Evolutionary conservation across 1,139 yeast genomes (phyloP), one percentile per base, ranked within the genome.

Genomic region (Waltiozyma solani): DNA sequence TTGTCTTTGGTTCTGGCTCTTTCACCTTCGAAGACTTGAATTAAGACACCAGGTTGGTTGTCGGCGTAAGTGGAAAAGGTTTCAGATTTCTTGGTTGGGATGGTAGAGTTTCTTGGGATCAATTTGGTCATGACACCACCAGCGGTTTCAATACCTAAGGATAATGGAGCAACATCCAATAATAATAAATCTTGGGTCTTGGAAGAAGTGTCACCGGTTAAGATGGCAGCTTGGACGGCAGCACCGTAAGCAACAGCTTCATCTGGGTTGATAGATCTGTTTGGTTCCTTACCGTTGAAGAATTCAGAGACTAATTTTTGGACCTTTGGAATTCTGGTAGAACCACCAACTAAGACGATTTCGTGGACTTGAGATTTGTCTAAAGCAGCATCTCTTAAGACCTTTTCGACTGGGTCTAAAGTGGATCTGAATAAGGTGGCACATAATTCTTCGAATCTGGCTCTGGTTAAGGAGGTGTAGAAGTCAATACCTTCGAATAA

Each of bases 21-120:
- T 77, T 91, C 98, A 82, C 98, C 98, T 75, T 91, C 97, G 89
- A 89, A 91, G 52, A 91, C 97, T 71, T 96, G 98, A 96, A 91
- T 89, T 70, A 86, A 95, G 58, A 91, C 98, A 59, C 96, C 86
- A 67, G 97, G 89, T 76, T 91, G 98, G 81, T 86, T 91, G 81
- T 91, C 98, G 64, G 85, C 96, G 64, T 85, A 96, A 62, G 98
- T 91, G 72, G 98, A 89, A 94, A 91, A 91, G 61, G 97, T 91
- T 79, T 96, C 85, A 76, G 96, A 84, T 87, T 91, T 91, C 73
- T 89, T 84, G 69, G 97, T 91, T 71, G 98, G 98, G 57, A 91
- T 96, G 63, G 98, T 89, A 66, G 97, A 84, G 91, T 91, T 91
- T 79, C 98, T 87, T 79, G 97, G 97, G 59, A 91, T 95, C 69